Evolutionary conservation across 2,329 filamentous ascomycete genomes (phyloP), one percentile per base, ranked within the genome.

Genomic region (Clonostachys rhizophaga): DNA sequence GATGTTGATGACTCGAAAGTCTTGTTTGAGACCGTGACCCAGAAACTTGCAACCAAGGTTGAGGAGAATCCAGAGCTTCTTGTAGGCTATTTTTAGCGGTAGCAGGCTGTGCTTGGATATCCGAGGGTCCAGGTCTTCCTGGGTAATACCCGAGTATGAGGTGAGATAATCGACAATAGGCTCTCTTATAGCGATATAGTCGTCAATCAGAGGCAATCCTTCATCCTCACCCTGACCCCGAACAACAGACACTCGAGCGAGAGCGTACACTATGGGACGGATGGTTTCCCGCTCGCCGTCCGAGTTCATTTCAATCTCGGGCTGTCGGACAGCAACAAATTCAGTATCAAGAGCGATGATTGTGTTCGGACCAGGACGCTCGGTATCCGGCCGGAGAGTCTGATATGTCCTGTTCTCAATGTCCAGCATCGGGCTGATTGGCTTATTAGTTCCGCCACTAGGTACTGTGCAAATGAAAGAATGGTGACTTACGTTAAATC

Each of bases 1-100:
- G 47, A 99, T 96, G 65, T 99, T 99, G 68, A 96, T 95, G 47
- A 95, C 95, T 46, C 94, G 89, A 70, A 99, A 97, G 67, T 99
- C 94, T 56, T 94, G 92, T 55, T 89, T 89, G 40, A 99, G 75
- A 5, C 92, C 92, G 60, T 99, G 94, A 3, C 94, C 94, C 6
- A 99, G 80, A 63, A 99, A 99, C 52, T 89, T 83, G 68, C 91
- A 96, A 43, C 94, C 94, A 0, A 97, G 77, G 61, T 99, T 99
- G 34, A 99, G 79, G 16, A 99, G 77, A 14, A 97, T 81, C 95
- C 95, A 99, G 33, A 99, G 83, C 65, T 96, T 96, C 69, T 99
- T 99, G 75, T 97, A 99, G 2, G 89, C 91, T 49, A 88, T 81
- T 64, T 99, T 99, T 39, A 97, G 76, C 2, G 87, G 80, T 9